Evolutionary conservation across 306 rosid genomes (phyloP), one percentile per base, ranked within the genome.

Genomic region (Urtica urens): DNA sequence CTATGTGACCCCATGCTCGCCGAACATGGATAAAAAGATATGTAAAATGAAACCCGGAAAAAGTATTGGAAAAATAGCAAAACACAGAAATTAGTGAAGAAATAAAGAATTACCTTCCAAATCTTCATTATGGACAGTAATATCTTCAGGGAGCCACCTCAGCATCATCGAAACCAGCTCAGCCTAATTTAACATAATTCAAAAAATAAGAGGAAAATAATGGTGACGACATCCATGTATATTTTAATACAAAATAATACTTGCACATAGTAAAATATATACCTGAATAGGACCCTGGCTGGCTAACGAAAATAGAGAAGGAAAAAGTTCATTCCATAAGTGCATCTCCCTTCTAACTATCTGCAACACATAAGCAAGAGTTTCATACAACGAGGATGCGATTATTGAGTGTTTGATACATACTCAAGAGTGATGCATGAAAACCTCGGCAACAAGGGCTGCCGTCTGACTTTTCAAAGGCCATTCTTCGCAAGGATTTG

Each of bases 61-160:
- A n/a, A n/a, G n/a, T n/a, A n/a, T n/a, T n/a, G n/a, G n/a, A n/a
- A n/a, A n/a, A n/a, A n/a, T n/a, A n/a, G n/a, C n/a, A n/a, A n/a
- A n/a, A n/a, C n/a, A n/a, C 33, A 10, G 53, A 22, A 49, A 16
- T 42, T 42, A 38, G 49, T 34, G 49, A 61, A 13, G 67, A 55
- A n/a, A n/a, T n/a, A n/a, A n/a, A n/a, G n/a, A n/a, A n/a, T n/a
- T n/a, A 90, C 99, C 99, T 84, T 90, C 99, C 59, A 90, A 73
- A 71, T 90, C 99, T 72, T 90, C 99, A 69, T 90, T 81, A 68
- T 90, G 95, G 67, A 90, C 93, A 2, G 95, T 79, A 67, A 85
- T 82, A 57, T 90, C 99, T 74, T 90, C 99, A 52, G 96, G 99
- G 66, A 90, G 95, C 99, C 99, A 90, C 78, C 95, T 79, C 66